Conservation (phyloP, 2,329 filamentous ascomycete species). For the Cercospora sp. region DNA sequence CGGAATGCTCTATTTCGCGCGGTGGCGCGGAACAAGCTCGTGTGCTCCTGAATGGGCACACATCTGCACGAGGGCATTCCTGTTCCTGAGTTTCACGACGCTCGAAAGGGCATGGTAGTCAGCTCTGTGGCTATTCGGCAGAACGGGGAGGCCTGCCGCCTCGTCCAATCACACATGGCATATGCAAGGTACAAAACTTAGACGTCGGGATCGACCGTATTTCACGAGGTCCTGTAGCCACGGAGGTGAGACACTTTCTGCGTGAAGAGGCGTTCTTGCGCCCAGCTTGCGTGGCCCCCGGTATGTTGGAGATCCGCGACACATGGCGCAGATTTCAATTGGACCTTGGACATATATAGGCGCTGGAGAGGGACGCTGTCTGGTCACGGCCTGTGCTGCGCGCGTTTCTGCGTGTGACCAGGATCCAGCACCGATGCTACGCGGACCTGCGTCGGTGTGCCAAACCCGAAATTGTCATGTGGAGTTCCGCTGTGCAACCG, state of each 20-base stretch:
- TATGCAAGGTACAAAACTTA: slow-evolving; percentile 24
- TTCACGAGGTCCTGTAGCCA: slow-evolving; percentile 23
- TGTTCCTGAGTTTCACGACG: slow-evolving; percentile 20
- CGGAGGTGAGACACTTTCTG: slow-evolving; percentile 14
- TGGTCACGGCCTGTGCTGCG: background rate
- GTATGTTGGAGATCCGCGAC: background rate
- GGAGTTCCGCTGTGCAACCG: slow-evolving; percentile 7
- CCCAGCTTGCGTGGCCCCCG: slow-evolving; percentile 3
- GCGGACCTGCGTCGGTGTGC: slow-evolving; percentile 9
- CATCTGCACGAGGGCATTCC: slow-evolving; percentile 15
- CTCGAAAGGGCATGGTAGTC: slow-evolving; percentile 13
- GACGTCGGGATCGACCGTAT: slow-evolving; percentile 14
- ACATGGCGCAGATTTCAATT: background rate
- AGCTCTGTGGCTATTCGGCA: slow-evolving; percentile 6
- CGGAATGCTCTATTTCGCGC: background rate
- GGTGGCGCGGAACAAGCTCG: background rate
- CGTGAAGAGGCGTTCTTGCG: slow-evolving; percentile 1
- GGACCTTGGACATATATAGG: background rate
- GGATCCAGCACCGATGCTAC: slow-evolving; percentile 13
- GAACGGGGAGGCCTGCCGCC: background rate
- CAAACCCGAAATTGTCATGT: slow-evolving; percentile 20
- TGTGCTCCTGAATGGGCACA: slow-evolving; percentile 5
- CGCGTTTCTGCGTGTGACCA: slow-evolving; percentile 12
- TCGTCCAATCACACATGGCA: slow-evolving; percentile 8
- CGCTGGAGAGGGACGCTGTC: background rate